Evolutionary conservation across 2,329 filamentous ascomycete genomes (phyloP).

Genomic region (Botrytis porri): DNA sequence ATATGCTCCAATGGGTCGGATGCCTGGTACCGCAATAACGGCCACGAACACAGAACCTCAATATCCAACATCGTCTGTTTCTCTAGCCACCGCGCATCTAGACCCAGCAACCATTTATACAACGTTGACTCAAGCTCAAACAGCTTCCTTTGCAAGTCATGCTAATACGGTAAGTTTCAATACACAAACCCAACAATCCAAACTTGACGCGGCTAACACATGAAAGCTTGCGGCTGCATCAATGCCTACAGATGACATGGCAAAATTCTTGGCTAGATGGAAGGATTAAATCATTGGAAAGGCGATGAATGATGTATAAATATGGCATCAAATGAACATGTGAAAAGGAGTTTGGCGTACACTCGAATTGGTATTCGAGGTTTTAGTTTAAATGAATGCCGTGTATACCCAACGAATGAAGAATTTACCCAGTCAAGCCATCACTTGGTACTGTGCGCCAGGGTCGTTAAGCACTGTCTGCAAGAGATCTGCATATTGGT

Average conservation of each 20-base stretch:
- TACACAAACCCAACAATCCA: background rate
- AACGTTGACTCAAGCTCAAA: constrained; percentile 40
- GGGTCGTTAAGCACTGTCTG: background rate
- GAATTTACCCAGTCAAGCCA: constrained; percentile 10
- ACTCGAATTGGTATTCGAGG: constrained; percentile 9
- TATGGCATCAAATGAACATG: constrained; percentile 1
- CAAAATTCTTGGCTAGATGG: constrained; percentile 41
- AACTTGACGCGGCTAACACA: constrained; percentile 23
- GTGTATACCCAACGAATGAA: constrained; percentile 20
- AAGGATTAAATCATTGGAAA: constrained; percentile 35
- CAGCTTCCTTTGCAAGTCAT: constrained; percentile 38
- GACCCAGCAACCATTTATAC: constrained; percentile 35
- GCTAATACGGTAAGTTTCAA: constrained; percentile 39
- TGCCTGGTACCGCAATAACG: constrained; percentile 40
- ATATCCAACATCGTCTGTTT: constrained; percentile 40
- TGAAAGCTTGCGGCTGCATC: constrained; percentile 33
- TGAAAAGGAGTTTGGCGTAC: constrained; percentile 17
- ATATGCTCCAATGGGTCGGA: constrained; percentile 43
- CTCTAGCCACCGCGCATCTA: constrained; percentile 38
- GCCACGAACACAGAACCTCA: constrained; percentile 40
- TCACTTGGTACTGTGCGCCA: background rate
- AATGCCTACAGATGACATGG: constrained; percentile 39
- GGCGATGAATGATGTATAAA: background rate
- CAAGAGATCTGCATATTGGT: constrained; percentile 8
- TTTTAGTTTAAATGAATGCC: constrained; percentile 15